phyloP scores from a whole-genome alignment of 192 early-diverging fungal species.

The Coemansia sp. region DNA sequence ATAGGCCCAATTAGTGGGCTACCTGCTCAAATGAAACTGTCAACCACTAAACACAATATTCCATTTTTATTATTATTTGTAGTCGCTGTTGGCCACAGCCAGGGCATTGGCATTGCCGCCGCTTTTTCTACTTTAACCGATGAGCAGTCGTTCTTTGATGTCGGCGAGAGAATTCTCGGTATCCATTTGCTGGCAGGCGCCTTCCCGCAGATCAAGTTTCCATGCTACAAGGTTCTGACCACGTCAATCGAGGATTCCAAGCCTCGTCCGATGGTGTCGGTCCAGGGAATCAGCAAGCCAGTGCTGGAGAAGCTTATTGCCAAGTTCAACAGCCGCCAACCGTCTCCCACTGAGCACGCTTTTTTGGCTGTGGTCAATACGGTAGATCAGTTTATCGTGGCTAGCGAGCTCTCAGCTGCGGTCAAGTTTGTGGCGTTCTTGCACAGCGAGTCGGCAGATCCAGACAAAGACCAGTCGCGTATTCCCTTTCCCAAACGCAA shows the following conservation, averaged over 20 bases:
- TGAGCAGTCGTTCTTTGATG: constrained; percentile 74
- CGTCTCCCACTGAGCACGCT: constrained; percentile 1
- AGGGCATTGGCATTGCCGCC: constrained; percentile 85
- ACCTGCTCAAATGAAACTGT: neutral
- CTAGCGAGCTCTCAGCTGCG: constrained; percentile 6
- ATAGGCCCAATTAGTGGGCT: neutral
- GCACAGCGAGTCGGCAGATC: constrained; percentile 12
- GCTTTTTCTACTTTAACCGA: constrained; percentile 80
- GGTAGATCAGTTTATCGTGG: constrained; percentile 25
- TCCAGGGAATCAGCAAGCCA: constrained; percentile 19
- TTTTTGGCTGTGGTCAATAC: constrained; percentile 33
- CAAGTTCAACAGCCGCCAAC: constrained; percentile 20
- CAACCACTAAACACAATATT: neutral
- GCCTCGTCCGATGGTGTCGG: constrained; percentile 18
- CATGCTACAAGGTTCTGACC: constrained; percentile 5
- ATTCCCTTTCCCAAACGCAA: constrained; percentile 80
- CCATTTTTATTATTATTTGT: neutral
- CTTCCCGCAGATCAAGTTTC: constrained; percentile 68
- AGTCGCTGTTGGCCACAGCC: constrained; percentile 79
- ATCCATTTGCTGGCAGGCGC: constrained; percentile 85
- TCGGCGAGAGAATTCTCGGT: constrained; percentile 77
- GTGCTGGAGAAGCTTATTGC: constrained; percentile 9
- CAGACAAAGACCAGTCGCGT: constrained; percentile 61
- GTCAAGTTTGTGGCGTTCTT: constrained; percentile 15
- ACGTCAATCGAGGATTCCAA: no score